Evolutionary conservation across 2,329 filamentous ascomycete genomes (phyloP).

Genomic region (Cladophialophora bantiana): DNA sequence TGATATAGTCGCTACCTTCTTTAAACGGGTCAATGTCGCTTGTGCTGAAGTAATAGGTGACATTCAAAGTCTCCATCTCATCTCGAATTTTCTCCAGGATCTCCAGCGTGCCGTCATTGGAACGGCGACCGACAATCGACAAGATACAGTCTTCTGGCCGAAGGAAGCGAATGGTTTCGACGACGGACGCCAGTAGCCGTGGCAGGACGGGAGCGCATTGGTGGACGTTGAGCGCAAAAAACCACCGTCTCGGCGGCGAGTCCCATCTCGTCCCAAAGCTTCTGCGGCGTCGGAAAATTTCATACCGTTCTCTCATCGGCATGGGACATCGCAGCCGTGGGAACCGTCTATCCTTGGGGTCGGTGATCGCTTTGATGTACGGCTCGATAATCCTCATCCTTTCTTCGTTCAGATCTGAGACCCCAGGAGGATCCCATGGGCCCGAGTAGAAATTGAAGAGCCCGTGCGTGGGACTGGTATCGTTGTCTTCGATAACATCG

Average conservation of each 20-base stretch:
- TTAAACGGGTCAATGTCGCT: slow-evolving; percentile 54
- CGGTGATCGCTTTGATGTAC: slow-evolving; percentile 17
- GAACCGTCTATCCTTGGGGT: slow-evolving; percentile 11
- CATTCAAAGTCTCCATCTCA: slow-evolving; percentile 47
- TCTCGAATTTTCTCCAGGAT: slow-evolving; percentile 54
- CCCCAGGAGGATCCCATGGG: slow-evolving; percentile 15
- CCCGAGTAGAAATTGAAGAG: slow-evolving; percentile 18
- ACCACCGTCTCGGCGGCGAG: slow-evolving; percentile 37
- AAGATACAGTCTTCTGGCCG: slow-evolving; percentile 60
- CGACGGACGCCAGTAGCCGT: slow-evolving; percentile 59
- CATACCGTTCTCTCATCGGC: slow-evolving; percentile 30
- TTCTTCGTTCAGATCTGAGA: slow-evolving; percentile 5
- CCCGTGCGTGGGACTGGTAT: neutral
- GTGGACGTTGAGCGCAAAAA: slow-evolving; percentile 62
- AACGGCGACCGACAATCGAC: slow-evolving; percentile 64
- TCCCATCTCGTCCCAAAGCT: slow-evolving; percentile 43
- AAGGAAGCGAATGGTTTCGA: slow-evolving; percentile 60
- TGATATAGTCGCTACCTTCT: slow-evolving; percentile 53
- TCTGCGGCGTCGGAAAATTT: slow-evolving; percentile 14
- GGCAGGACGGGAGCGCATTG: slow-evolving; percentile 57
- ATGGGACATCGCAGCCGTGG: slow-evolving; percentile 29
- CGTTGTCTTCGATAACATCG: slow-evolving; percentile 7
- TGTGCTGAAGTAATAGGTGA: slow-evolving; percentile 39
- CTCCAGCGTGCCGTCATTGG: slow-evolving; percentile 61
- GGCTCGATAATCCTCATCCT: slow-evolving; percentile 12